These are phyloP conservation scores for Peronospora destructor DNA, from an alignment of 352 stramenopile species.

Conservation along the genomic window DNA sequence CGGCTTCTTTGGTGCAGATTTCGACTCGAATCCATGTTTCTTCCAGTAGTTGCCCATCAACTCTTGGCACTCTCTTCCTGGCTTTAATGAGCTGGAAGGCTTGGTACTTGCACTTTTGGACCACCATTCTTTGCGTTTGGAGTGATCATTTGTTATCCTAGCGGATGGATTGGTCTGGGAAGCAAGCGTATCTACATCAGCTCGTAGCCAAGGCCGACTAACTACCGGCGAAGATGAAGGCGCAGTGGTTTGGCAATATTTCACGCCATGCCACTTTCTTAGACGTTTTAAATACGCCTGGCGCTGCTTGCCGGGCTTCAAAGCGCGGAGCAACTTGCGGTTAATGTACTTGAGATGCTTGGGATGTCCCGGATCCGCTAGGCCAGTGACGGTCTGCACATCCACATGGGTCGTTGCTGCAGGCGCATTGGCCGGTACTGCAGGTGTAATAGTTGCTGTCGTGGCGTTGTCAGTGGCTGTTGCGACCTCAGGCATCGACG, in stretches of 20 bases:
- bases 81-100: neutral
- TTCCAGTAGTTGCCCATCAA: constrained; percentile 4
- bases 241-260: neutral
- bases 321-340: constrained; percentile 4
- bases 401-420: neutral
- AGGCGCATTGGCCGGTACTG: neutral
- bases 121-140: neutral
- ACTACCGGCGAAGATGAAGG: neutral
- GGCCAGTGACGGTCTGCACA: neutral
- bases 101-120: constrained; percentile 2
- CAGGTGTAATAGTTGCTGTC: neutral
- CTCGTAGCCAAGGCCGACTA: constrained; percentile 1
- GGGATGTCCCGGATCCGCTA: neutral
- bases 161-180: neutral
- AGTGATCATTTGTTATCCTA: neutral
- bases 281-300: constrained; percentile 15
- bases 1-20: neutral
- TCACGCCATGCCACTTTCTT: constrained; percentile 2
- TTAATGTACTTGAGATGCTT: constrained; percentile 13
- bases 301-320: constrained; percentile 14
- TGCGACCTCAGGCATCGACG: neutral
- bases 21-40: neutral
- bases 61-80: constrained; percentile 4
- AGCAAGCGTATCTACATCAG: neutral
- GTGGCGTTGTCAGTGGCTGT: neutral